Percentiles rank a stretch among this genome's conserved stretches.
These are phyloP conservation scores for Tulasnella sp. DNA, from an alignment of 768 basidiomycete genomes.

Conservation along the genomic window DNA sequence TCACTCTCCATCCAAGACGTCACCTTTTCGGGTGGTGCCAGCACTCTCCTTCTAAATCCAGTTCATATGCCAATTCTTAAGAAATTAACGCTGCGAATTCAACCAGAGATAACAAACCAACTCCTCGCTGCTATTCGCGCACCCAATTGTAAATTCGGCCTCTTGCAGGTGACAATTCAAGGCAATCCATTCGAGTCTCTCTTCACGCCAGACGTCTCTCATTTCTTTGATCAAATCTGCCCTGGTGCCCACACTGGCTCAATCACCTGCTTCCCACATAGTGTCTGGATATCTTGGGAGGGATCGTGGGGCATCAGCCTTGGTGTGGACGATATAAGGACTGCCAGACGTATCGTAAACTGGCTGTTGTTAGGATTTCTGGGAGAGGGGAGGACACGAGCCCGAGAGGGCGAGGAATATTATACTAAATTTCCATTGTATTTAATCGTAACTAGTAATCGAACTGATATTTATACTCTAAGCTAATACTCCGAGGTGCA, in stretches of 20 bases:
- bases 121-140: not conserved
- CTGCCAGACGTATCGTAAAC: not conserved
- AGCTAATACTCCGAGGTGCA: too few relatives aligned
- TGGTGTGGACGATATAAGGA: too few relatives aligned
- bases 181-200: not conserved
- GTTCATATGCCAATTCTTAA: not conserved
- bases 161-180: not conserved
- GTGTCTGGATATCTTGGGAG: not conserved
- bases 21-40: too few relatives aligned
- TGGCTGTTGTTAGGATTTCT: too few relatives aligned
- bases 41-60: not conserved
- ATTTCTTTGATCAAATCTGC: not conserved
- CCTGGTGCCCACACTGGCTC: too few relatives aligned
- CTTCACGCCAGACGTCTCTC: not conserved
- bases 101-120: not conserved
- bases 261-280: not conserved
- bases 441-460: too few relatives aligned
- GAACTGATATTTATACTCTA: too few relatives aligned
- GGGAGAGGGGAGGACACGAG: too few relatives aligned
- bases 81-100: not conserved
- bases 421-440: too few relatives aligned
- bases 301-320: too few relatives aligned
- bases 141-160: not conserved
- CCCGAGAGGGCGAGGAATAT: too few relatives aligned
- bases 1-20: too few relatives aligned